Evolutionary conservation across 768 basidiomycete species (phyloP).

Genomic region (Sporobolomyces roseus): DNA sequence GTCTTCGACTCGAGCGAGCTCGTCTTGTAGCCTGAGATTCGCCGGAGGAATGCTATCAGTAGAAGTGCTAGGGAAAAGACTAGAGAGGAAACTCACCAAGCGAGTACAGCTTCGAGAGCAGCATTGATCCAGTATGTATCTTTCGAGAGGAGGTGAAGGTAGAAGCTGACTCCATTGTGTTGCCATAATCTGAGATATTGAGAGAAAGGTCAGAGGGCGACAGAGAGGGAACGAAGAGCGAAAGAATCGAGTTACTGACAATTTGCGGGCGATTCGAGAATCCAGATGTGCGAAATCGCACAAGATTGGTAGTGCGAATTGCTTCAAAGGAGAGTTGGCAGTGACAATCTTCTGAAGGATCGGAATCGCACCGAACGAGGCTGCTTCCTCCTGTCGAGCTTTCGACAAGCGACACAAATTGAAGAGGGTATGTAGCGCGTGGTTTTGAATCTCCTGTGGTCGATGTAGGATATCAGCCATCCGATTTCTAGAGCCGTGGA

Average conservation of each 20-base stretch:
- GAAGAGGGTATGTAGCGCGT: constrained; percentile 95
- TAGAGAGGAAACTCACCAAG: constrained; percentile 61
- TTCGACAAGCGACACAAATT: constrained; percentile 94
- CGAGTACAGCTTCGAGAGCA: constrained; percentile 80
- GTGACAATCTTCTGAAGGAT: constrained; percentile 82
- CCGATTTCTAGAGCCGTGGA: too few relatives aligned
- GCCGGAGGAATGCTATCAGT: not conserved
- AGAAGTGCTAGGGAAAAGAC: not conserved
- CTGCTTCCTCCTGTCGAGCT: constrained; percentile 91
- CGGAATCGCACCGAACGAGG: constrained; percentile 90
- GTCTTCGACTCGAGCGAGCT: constrained; percentile 89
- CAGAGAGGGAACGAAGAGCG: not conserved
- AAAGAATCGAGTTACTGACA: constrained; percentile 47
- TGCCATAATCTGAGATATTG: constrained; percentile 59
- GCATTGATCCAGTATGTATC: constrained; percentile 91
- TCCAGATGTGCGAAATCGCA: constrained; percentile 78
- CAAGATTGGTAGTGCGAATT: constrained; percentile 92
- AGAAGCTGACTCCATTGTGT: constrained; percentile 79
- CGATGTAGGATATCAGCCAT: not conserved
- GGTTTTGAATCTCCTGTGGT: constrained; percentile 89
- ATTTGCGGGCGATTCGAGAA: constrained; percentile 75
- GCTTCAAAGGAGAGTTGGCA: constrained; percentile 84
- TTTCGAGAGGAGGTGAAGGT: constrained; percentile 63
- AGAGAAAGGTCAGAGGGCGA: not conserved
- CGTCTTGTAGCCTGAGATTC: constrained; percentile 78